Conservation (phyloP, 2,329 filamentous ascomycete species). For the Seiridium cupressi region DNA sequence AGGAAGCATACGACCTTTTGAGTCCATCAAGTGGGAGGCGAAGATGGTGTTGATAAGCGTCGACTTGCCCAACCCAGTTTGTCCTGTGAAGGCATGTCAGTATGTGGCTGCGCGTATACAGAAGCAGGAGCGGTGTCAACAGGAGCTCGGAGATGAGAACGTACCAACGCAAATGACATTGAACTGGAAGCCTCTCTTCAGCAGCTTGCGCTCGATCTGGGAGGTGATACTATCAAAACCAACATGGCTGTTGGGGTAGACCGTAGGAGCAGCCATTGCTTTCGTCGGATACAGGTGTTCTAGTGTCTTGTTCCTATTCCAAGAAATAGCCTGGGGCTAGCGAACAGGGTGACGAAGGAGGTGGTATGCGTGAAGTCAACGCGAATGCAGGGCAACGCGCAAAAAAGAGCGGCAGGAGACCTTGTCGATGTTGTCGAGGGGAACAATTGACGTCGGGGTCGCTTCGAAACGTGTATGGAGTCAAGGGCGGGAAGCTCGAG, state of each 20-base stretch:
- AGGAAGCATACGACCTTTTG: constrained; percentile 90
- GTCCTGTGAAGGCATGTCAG: constrained; percentile 58
- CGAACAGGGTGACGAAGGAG: constrained; percentile 23
- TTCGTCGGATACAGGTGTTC: constrained; percentile 25
- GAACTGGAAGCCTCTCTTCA: constrained; percentile 99
- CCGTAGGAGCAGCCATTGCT: constrained; percentile 66
- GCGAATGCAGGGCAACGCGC: constrained; percentile 13
- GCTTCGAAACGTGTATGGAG: background rate
- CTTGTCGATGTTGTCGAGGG: constrained; percentile 5
- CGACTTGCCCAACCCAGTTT: constrained; percentile 98
- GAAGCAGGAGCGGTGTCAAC: background rate
- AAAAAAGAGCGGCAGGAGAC: constrained; percentile 10
- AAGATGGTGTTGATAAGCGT: constrained; percentile 99
- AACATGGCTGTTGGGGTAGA: constrained; percentile 95
- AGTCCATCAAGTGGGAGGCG: constrained; percentile 98
- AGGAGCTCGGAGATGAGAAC: constrained; percentile 36
- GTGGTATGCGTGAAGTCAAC: constrained; percentile 21
- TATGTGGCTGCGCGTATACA: constrained; percentile 8
- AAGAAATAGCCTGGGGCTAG: constrained; percentile 28
- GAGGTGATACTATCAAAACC: constrained; percentile 99
- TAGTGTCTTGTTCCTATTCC: constrained; percentile 16
- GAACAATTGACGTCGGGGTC: constrained; percentile 7
- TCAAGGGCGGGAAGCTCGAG: background rate
- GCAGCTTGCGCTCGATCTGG: constrained; percentile 98
- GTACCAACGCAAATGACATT: constrained; percentile 98